Percentiles rank a stretch among this genome's conserved stretches.
phyloP scores from a whole-genome alignment of 1,139 yeast species.

The Sugiyamaella castrensis region DNA sequence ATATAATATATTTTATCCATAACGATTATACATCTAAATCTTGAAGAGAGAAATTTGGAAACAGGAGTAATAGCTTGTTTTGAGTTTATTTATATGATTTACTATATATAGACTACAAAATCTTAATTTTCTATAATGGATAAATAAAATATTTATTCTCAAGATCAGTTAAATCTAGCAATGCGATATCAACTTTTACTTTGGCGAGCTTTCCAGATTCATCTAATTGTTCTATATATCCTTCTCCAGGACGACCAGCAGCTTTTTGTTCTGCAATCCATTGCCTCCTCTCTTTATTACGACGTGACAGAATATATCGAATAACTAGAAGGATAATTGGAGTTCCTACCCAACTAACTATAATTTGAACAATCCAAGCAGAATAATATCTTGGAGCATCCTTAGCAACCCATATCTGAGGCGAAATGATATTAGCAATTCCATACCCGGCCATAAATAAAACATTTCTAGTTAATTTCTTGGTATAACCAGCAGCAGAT shows the following conservation, averaged over 20 bases:
- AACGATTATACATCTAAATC: no score
- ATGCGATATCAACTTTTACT: slow-evolving; percentile 41
- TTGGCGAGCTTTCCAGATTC: slow-evolving; percentile 13
- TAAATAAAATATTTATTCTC: slow-evolving; percentile 48
- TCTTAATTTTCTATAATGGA: slow-evolving; percentile 32
- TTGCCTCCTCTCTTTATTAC: slow-evolving; percentile 34
- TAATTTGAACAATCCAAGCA: slow-evolving; percentile 8
- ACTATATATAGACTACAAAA: no score
- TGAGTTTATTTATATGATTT: no score
- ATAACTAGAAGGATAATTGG: slow-evolving; percentile 23
- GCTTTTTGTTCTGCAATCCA: slow-evolving; percentile 18
- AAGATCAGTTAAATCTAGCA: slow-evolving; percentile 47
- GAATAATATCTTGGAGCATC: slow-evolving; percentile 37
- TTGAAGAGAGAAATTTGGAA: no score
- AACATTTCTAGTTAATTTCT: slow-evolving; percentile 42
- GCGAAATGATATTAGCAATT: slow-evolving; percentile 45
- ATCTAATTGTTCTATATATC: slow-evolving; percentile 37
- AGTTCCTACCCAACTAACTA: slow-evolving; percentile 10
- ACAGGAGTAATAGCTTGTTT: no score
- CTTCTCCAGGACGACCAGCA: slow-evolving; percentile 27
- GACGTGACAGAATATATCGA: slow-evolving; percentile 33
- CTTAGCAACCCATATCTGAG: slow-evolving; percentile 45
- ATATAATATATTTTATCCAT: no score
- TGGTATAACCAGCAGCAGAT: slow-evolving; percentile 38
- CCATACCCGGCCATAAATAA: slow-evolving; percentile 43